Conservation (phyloP, 2,329 filamentous ascomycete species). For the Verticillium tricorpus region DNA sequence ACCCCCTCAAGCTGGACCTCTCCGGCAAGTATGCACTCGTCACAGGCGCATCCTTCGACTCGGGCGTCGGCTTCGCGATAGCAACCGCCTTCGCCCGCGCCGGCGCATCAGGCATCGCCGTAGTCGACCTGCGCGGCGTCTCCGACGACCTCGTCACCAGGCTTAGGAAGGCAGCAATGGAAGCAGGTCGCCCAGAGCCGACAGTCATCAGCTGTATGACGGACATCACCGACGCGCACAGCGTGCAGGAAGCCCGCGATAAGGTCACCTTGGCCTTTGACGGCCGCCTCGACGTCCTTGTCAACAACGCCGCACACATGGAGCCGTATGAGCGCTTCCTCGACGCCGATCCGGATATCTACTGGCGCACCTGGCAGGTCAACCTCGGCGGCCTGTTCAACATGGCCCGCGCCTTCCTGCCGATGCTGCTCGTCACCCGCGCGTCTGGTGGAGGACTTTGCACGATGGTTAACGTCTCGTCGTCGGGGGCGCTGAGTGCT, state of each 20-base stretch:
- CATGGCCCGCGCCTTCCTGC: constrained; percentile 15
- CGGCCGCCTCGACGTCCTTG: constrained; percentile 7
- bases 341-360: constrained; percentile 13
- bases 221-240: constrained; percentile 12
- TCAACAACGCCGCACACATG: constrained; percentile 13
- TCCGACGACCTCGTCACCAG: constrained; percentile 11
- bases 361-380: constrained; percentile 18
- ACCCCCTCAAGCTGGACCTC: constrained; percentile 6
- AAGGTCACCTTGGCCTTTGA: constrained; percentile 7
- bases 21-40: constrained; percentile 14
- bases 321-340: constrained; percentile 11
- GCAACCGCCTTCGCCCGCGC: constrained; percentile 16
- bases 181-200: constrained; percentile 13
- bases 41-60: constrained; percentile 15
- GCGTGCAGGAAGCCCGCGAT: constrained; percentile 9
- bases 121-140: constrained; percentile 14
- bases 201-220: constrained; percentile 8
- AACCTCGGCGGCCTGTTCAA: constrained; percentile 15
- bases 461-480: constrained; percentile 15
- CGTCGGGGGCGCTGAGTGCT: constrained; percentile 14
- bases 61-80: constrained; percentile 14
- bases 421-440: constrained; percentile 10
- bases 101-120: constrained; percentile 15
- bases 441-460: constrained; percentile 2
- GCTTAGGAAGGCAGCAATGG: constrained; percentile 11